Evolutionary conservation across 768 basidiomycete genomes (phyloP), one percentile per base, ranked within the genome.

Genomic region (Boletus fagicola): DNA sequence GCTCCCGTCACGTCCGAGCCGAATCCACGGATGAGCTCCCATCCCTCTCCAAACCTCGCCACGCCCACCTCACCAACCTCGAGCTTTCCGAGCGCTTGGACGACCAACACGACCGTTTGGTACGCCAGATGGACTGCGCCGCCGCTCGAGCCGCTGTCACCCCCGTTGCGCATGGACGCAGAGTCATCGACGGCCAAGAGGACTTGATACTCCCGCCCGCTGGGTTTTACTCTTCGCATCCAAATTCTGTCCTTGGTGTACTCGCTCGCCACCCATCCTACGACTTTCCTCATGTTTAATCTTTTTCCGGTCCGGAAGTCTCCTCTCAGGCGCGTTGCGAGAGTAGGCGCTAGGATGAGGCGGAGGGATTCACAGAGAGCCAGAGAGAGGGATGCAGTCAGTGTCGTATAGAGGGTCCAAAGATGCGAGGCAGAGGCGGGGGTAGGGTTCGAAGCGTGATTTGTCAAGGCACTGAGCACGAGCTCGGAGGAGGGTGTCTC

Each of bases 181-280:
- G 94, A 98, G 76, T 98, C 97, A 68, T 98, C 97, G 49, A 99
- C 82, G 11, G 94, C 90, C 55, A 99, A 81, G 40, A 98, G 82
- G 2, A 99, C 85, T 68, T 99, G 96, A 72, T 98, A 98, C 68
- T 97, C 95, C 48, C 97, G 83, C 65, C 91, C 86, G 69, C 92
- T 94, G 6, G 97, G 96, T 49, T 90, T 86, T 4, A 95, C 97
- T 22, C 97, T 83, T 26, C 96, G 88, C 36, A 98, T 78, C 97
- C 97, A 99, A 62, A 98, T 98, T 75, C 95, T 95, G 80, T 99
- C 96, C 72, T 98, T 98, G 51, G 95, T 98, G 78, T 92, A 99
- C 75, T 99, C 97, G 75, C 90, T 92, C 36, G 97, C 96, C 59
- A 99, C 95, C 78, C 96, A 98, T 4, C 91, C 86, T 59, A 99